Base-by-base conservation (phyloP, 1,284 basidiomycete genomes). In the Afroboletus lepidellus region DNA sequence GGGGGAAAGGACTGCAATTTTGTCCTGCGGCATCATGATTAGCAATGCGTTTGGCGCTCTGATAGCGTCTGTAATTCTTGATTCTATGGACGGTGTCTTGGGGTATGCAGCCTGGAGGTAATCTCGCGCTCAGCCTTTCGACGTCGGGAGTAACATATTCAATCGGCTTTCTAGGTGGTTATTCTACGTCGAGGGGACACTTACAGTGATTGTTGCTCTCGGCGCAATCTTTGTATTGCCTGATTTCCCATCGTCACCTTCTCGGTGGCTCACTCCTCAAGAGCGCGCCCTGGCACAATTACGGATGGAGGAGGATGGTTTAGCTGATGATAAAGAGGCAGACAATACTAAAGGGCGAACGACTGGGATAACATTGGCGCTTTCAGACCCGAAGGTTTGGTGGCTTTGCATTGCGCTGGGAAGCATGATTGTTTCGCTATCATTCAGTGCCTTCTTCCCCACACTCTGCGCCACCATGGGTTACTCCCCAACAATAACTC, bases 11-110 rank as follows among this genome's bases (percentile, higher is more conserved):
- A 91, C 85, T 24, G 84, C 90, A 2, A 70, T 89, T 45, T 77
- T 94, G 18, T 83, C 81, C 48, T 85, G 82, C 59, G 89, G 89
- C 8, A 82, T 76, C 63, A 74, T 93, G 46, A 83, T 93, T 54
- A 87, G 84, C 56, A 94, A 92, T 71, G 91, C 89, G 0, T 92
- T 93, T 63, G 90, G 91, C 18, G 77, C 89, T 5, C 74, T 93
- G 6, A 82, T 92, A 50, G 90, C 88, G 6, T 89, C 87, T 33
- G 83, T 78, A 5, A 87, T 90, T 49, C 74, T 90, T 57, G 74
- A 79, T 54, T 75, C 75, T 23, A 92, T 92, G 87, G 77, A 92
- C 50, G 87, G 85, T 4, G 74, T 77, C 36, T 70, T 84, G 2
- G 90, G 90, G 0, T 80, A 81, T 51, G 74, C 86, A 3, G 89